Evolutionary conservation across 208 protist species (phyloP).

Genomic region (Crithidia sp.): DNA sequence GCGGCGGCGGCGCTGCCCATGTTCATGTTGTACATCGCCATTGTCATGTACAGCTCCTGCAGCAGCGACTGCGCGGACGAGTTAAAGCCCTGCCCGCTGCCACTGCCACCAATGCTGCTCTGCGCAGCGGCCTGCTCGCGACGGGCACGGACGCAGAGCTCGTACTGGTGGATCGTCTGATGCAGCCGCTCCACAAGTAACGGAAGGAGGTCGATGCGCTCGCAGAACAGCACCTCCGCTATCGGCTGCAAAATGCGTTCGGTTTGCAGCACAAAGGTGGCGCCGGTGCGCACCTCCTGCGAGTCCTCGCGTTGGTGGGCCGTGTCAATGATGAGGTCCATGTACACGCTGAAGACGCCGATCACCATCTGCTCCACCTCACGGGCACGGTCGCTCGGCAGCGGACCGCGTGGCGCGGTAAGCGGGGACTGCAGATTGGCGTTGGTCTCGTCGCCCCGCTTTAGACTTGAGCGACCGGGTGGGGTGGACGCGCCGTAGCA

Average conservation of each 20-base stretch:
- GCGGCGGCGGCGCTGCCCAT: constrained; percentile 12
- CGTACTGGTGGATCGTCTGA: constrained; percentile 67
- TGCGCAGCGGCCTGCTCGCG: constrained; percentile 24
- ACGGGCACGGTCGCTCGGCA: constrained; percentile 24
- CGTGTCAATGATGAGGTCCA: constrained; percentile 73
- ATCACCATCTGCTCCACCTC: constrained; percentile 38
- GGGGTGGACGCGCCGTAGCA: constrained; percentile 32
- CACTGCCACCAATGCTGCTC: neutral
- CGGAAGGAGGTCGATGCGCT: constrained; percentile 59
- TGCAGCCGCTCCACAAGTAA: constrained; percentile 53
- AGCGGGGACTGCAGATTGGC: constrained; percentile 6
- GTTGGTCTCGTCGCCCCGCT: neutral
- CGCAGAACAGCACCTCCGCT: constrained; percentile 82
- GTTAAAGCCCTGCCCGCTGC: too few relatives aligned
- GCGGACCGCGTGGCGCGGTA: constrained; percentile 21
- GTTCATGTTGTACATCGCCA: constrained; percentile 50
- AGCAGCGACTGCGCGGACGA: constrained; percentile 17
- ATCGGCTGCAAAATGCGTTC: constrained; percentile 79
- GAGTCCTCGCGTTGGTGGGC: constrained; percentile 73
- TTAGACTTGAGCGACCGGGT: constrained; percentile 1
- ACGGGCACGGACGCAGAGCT: constrained; percentile 57
- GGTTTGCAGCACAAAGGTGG: constrained; percentile 76
- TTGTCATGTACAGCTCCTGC: constrained; percentile 48
- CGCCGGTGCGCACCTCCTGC: constrained; percentile 67
- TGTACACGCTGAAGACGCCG: constrained; percentile 63